Base-by-base conservation (phyloP, 1,139 yeast genomes). In the Kodamaea ohmeri region DNA sequence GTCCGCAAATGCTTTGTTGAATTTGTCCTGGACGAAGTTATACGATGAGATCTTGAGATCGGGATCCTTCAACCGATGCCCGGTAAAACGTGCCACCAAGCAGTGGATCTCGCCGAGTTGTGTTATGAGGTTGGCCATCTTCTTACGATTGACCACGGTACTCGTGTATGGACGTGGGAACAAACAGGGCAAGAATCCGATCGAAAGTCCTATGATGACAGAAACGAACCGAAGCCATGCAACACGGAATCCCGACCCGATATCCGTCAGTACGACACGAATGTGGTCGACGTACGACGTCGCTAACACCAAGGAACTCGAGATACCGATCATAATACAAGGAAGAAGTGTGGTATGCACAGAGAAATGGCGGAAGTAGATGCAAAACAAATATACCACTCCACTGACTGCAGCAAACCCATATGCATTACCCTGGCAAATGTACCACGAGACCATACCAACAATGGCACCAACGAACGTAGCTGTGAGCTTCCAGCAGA, bases 391-490 rank as follows among this genome's bases (percentile, higher is more conserved):
- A 45, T 45, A 60, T 3, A 61, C 39, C 1, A 64, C 53, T 1
- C 59, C 65, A 6, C 59, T 51, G 1, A 65, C 71, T 1, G 52
- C 60, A 3, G 57, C 52, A 42, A 48, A 63, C 0, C 70, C 71
- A 43, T 63, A 64, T 26, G 53, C 52, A 39, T 63, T 66, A 5
- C 70, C 70, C 34, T 46, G 49, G 2, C 67, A 59, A n/a, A 66
- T 59, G 40, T 65, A 65, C 71, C 72, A 65, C 2, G 59, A 56
- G 3, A 62, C 60, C 56, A 63, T 50, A 4, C 70, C 71, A 3
- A 56, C 36, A 6, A 66, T 33, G 26, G 61, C 53, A 4, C 71
- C 72, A 35, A 58, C 49, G 36, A 65, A 58, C 1, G 68, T 47
- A 35, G 60, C 62, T 1, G 50, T 45, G 20, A 65, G 38, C 40